Base-by-base conservation (phyloP, 108 stramenopile genomes). In the Skeletonema grethae region DNA sequence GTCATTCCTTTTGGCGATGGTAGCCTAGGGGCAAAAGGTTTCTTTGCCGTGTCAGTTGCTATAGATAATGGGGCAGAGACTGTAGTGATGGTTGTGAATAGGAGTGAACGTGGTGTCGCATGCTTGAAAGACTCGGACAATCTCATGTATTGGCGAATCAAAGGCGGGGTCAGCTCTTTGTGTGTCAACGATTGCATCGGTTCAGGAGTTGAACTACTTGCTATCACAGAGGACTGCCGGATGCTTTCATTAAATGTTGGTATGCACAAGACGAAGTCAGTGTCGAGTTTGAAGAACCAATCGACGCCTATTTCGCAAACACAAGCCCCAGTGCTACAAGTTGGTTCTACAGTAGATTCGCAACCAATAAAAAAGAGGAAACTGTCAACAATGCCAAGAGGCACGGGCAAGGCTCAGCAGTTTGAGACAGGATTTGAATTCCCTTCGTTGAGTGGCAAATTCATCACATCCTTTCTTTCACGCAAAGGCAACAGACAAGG, bases 381-480 rank as follows among this genome's bases (percentile, higher is more conserved):
- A 59, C 46, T 75, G 63, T 77, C 68, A 11, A 73, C 65, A 56
- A 73, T 18, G 36, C 62, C 46, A 34, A 67, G 48, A 61, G 70
- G 39, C 69, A 63, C 41, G 43, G 38, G 38, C 15, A 58, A 38
- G 61, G 38, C 5, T 62, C 67, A 22, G 35, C 43, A 41, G 30
- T 58, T 60, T 65, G 57, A 35, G 13, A 53, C 82, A 9, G 79
- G 80, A 15, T 78, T 87, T 32, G 86, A 87, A 10, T 76, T 91
- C 28, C 90, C 82, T 16, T 53, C 50, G 7, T 67, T 91, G 30
- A 86, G 81, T 72, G 73, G 82, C 18, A 81, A 73, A 16, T 88
- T 91, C 61, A 84, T 83, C 12, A 66, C 68, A 38, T 74, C 87
- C 10, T 91, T 87, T 58, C 74, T 88, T 39, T 71, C 83, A 36